Evolutionary conservation across 2,329 filamentous ascomycete genomes (phyloP), one percentile per base, ranked within the genome.

Genomic region (Nemania abortiva): DNA sequence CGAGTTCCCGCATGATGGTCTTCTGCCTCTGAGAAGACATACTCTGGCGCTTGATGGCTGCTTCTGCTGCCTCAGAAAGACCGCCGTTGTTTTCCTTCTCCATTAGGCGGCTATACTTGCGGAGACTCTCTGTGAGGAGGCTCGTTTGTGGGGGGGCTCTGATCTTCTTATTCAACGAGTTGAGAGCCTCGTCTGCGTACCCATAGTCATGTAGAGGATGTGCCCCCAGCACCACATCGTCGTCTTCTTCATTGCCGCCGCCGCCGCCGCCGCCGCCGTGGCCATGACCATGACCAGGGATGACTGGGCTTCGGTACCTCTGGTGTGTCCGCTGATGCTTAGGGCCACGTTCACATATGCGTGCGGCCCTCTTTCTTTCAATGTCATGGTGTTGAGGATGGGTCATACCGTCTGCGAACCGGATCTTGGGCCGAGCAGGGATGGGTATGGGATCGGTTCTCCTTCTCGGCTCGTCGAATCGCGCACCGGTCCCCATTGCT

Each of bases 161-260:
- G 15, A 15, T 7, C 3, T 53, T 7, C 29, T 2, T 31, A 31
- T 50, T 15, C 9, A 10, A 11, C 18, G 13, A 13, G 4, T 42
- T n/a, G 56, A 13, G 57, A 6, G 39, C 18, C 5, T 56, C 39
- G 39, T 34, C 63, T 9, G 47, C 9, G 27, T 6, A 1, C 7
- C 20, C 27, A 29, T 50, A 42, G 18, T 39, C 15, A 3, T 49
- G 6, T 6, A 66, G 63, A 2, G 57, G 57, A 7, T 66, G 27
- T 2, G 1, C 9, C 15, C 56, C 47, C 27, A 39, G 47, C 6
- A 42, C 11, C 13, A 42, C 37, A 15, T 42, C 37, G 11, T 42
- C 37, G 7, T 42, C 11, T 11, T 42, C 37, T 42, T 15, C 13
- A 11, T 42, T 42, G 37, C 37, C 37, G 6, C 11, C 13, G 11